These are phyloP conservation scores for Alternaria burnsii DNA, from an alignment of 2,329 filamentous ascomycete species.

Conservation along the genomic window DNA sequence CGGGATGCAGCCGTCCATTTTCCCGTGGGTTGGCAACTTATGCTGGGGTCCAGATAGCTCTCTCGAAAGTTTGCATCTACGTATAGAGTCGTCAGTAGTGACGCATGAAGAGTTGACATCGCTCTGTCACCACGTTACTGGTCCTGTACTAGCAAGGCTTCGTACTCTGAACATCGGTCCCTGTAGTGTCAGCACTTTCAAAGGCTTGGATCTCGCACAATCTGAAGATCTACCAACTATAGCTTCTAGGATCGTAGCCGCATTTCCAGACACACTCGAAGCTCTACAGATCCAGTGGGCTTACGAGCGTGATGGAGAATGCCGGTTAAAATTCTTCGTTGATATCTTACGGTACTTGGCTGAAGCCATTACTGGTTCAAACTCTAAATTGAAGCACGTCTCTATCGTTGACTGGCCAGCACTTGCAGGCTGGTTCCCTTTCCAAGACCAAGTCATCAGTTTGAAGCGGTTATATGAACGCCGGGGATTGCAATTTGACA, in stretches of 20 bases:
- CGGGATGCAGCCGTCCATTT: neutral
- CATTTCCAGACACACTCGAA: slow-evolving; percentile 7
- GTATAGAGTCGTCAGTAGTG: neutral
- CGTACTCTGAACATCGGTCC: slow-evolving; percentile 12
- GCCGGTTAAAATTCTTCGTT: neutral
- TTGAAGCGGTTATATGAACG: neutral
- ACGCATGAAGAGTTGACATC: neutral
- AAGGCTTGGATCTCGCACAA: neutral
- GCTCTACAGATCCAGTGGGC: slow-evolving; percentile 8
- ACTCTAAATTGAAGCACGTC: slow-evolving; percentile 3
- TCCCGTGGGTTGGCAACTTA: neutral
- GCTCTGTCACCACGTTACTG: neutral
- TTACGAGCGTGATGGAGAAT: neutral
- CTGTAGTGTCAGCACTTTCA: slow-evolving; percentile 3
- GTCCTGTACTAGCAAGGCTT: neutral
- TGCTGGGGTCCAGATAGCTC: neutral
- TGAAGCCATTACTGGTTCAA: neutral
- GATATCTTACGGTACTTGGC: neutral
- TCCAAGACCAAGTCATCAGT: neutral
- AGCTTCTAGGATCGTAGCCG: neutral
- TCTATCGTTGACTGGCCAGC: slow-evolving; percentile 13
- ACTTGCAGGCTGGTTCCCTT: neutral
- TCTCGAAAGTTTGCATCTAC: slow-evolving; percentile 7
- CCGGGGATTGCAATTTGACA: slow-evolving; percentile 1
- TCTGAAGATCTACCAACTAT: neutral